Evolutionary conservation across 495 filamentous ascomycete genomes (phyloP).

Genomic region (Darksidea phi): DNA sequence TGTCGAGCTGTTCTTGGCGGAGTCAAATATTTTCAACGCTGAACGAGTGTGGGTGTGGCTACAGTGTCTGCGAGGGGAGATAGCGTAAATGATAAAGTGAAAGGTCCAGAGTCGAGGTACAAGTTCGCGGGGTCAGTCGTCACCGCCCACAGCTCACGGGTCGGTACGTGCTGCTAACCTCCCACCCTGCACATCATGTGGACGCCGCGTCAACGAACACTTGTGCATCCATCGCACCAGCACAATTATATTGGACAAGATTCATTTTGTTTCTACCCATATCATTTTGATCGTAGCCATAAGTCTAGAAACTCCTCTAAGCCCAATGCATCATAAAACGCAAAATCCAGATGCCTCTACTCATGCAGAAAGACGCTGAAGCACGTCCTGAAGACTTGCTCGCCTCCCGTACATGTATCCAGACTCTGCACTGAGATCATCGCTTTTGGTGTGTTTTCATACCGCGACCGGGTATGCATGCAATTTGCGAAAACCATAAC

Average conservation of each 20-base stretch:
- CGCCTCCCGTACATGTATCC: conserved; percentile 4
- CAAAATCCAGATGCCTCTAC: conserved; percentile 28
- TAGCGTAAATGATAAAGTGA: background rate
- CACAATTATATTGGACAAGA: background rate
- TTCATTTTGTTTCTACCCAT: background rate
- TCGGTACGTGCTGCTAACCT: background rate
- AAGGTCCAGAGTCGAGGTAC: conserved; percentile 6
- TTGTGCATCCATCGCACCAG: background rate
- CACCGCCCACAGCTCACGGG: conserved; percentile 1
- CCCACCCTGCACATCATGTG: background rate
- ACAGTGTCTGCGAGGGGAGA: background rate
- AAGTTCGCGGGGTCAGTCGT: background rate
- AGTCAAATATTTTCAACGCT: too few species aligned
- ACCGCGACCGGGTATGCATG: background rate
- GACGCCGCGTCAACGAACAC: background rate
- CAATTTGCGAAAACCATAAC: background rate
- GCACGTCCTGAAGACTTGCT: conserved; percentile 17
- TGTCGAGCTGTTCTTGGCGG: too few species aligned
- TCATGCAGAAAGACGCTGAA: conserved; percentile 17
- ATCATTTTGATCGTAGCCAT: conserved; percentile 18
- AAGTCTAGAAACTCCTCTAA: conserved; percentile 36
- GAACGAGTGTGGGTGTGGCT: background rate
- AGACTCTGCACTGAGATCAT: conserved; percentile 2
- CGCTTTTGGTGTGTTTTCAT: background rate
- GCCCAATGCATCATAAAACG: conserved; percentile 31